These are phyloP conservation scores for Aspergillus campestris DNA, from an alignment of 495 filamentous ascomycete species.

Conservation along the genomic window DNA sequence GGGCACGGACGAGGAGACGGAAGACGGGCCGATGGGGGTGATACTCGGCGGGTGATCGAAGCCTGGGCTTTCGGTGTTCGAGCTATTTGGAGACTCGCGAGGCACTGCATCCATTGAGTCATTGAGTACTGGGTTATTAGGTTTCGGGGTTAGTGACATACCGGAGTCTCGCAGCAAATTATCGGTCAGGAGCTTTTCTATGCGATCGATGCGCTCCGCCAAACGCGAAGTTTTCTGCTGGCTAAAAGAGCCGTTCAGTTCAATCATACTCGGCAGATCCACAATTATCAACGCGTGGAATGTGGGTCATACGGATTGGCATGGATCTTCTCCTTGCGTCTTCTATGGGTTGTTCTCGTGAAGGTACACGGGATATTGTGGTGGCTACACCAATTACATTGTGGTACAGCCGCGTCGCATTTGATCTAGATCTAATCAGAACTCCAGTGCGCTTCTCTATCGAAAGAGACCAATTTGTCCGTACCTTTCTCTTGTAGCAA, in stretches of 20 bases:
- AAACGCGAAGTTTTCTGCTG: conserved; percentile 21
- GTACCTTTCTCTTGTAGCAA: conserved; percentile 43
- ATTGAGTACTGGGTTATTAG: not conserved
- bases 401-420: conserved; percentile 36
- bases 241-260: conserved; percentile 5
- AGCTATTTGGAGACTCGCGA: not conserved
- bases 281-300: not conserved
- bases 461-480: not conserved
- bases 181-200: conserved; percentile 30
- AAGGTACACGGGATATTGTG: conserved; percentile 43
- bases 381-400: conserved; percentile 48
- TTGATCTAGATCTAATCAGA: conserved; percentile 32
- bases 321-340: conserved; percentile 21
- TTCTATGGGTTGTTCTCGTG: conserved; percentile 27
- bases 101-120: not conserved
- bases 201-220: conserved; percentile 33
- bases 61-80: not conserved
- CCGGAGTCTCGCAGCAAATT: conserved; percentile 21
- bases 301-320: conserved; percentile 13
- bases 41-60: not conserved
- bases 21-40: conserved; percentile 4
- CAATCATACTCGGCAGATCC: not conserved
- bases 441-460: not conserved
- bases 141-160: conserved; percentile 4
- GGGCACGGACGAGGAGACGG: conserved; percentile 25